These are phyloP conservation scores for Boletellus sp. DNA, from an alignment of 768 basidiomycete species.

Conservation along the genomic window DNA sequence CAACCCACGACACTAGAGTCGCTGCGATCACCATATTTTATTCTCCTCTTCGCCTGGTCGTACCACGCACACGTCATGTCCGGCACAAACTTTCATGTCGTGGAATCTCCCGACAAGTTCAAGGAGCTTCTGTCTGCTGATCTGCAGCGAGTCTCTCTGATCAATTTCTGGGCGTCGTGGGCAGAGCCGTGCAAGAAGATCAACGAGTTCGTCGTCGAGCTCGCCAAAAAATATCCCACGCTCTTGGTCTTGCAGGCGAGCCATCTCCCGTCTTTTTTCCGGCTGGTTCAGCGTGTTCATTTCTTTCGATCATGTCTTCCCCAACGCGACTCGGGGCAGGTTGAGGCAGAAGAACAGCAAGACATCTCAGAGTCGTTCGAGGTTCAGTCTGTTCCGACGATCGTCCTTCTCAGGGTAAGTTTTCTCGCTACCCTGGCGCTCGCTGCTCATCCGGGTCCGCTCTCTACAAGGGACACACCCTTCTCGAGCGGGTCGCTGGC, in stretches of 20 bases:
- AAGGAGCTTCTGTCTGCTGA: constrained; percentile 70
- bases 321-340: constrained; percentile 37
- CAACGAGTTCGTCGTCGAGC: constrained; percentile 72
- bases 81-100: constrained; percentile 39
- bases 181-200: constrained; percentile 88
- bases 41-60: background rate
- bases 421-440: background rate
- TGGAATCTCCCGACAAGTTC: constrained; percentile 69
- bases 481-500: constrained; percentile 75
- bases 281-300: background rate
- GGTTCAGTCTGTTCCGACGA: constrained; percentile 83
- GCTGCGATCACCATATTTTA: too few species aligned
- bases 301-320: background rate
- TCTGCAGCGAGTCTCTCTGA: constrained; percentile 74
- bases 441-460: background rate
- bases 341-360: constrained; percentile 75
- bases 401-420: constrained; percentile 75
- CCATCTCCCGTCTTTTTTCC: background rate
- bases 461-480: constrained; percentile 71
- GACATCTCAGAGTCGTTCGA: constrained; percentile 94
- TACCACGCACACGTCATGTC: constrained; percentile 18
- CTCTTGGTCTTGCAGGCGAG: constrained; percentile 74
- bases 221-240: constrained; percentile 66
- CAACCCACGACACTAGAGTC: too few species aligned
- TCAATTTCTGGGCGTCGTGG: constrained; percentile 95